Base-by-base conservation (phyloP, 73 alveolate genomes). In the Uronychia setigera region DNA sequence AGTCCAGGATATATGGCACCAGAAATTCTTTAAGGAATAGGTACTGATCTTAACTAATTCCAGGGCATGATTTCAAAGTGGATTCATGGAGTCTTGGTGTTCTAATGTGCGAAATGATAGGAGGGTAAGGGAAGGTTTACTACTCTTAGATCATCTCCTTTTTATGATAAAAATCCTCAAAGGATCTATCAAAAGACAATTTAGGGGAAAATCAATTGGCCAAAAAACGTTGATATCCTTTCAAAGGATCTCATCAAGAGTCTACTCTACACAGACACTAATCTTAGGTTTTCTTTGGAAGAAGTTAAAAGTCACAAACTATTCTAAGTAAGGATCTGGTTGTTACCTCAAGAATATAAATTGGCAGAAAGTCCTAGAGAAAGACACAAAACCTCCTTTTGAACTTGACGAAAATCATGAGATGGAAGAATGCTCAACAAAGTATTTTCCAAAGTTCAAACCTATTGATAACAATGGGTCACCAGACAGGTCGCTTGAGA, bases 41-140 rank as follows among this genome's bases (percentile, higher is more conserved):
- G 92, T 1, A n/a, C n/a, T 86, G 67, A 19, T 46, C 67, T 19
- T 46, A n/a, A 19, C 19, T 46, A 46, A 46, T 19, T 5, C 5
- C 5, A 46, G 67, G 67, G 19, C 67, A 46, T 19, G 67, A 5
- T 5, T 46, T 46, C 19, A 46, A 46, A 46, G 82, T 79, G 31
- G 94, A 88, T 78, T 76, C 77, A 9, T 88, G 94, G 94, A 59
- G 88, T 14, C 59, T 87, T 74, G 94, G 88, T 1, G 91, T 88
- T 30, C 77, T 88, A 1, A 29, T 88, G n/a, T 77, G 88, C 31
- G 94, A 88, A 88, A 74, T 88, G 84, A 88, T 83, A 28, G 91
- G 91, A 1, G 91, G 94, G 5, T n/a, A n/a, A n/a, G n/a, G n/a
- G n/a, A n/a, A n/a, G n/a, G n/a, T n/a, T n/a, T n/a, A n/a, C n/a